Base-by-base conservation (phyloP, 2,329 filamentous ascomycete species). In the Tolypocladium ophioglossoides region DNA sequence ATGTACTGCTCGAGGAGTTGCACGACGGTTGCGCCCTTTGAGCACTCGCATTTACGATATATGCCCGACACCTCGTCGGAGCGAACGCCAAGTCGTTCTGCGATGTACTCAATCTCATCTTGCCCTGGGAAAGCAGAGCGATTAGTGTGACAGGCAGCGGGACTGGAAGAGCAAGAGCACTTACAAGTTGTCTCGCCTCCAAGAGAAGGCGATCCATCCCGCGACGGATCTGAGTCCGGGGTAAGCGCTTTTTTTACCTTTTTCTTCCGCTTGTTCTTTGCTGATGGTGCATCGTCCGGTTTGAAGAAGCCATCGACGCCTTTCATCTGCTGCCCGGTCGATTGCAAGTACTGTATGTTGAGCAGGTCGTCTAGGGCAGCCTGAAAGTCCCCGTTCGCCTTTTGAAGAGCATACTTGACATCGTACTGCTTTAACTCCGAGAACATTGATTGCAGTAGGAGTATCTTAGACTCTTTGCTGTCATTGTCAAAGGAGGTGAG, bases 261-360 rank as follows among this genome's bases (percentile, higher is more conserved):
- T 27, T 61, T 68, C 57, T 72, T 73, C 55, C 64, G 70, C 58
- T 73, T 78, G 37, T 65, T 67, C 56, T 73, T 76, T 3, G 24
- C 32, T 16, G 37, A 63, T 1, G 67, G 66, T 1, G 71, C 67
- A 18, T 76, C 70, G 18, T 82, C 77, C 0, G 78, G 77, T 40
- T 82, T 77, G 24, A 82, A 83, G 65, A 96, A 96, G 0, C 82
- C 90, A 55, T 96, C 90, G n/a, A 96, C 75, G 0, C 91, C 89
- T 65, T 87, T 92, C 1, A 77, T 73, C 1, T 79, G 74, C 53
- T 81, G 75, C 0, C 80, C 80, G 1, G 76, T 78, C 54, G 90
- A 82, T 55, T 89, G 83, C 5, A 96, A 83, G 63, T 86, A 90
- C 22, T 87, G 83, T 16, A 89, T 77, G 59, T 87, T 95, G 35